Conservation (phyloP, 768 basidiomycete species). For the Suillus lakei region DNA sequence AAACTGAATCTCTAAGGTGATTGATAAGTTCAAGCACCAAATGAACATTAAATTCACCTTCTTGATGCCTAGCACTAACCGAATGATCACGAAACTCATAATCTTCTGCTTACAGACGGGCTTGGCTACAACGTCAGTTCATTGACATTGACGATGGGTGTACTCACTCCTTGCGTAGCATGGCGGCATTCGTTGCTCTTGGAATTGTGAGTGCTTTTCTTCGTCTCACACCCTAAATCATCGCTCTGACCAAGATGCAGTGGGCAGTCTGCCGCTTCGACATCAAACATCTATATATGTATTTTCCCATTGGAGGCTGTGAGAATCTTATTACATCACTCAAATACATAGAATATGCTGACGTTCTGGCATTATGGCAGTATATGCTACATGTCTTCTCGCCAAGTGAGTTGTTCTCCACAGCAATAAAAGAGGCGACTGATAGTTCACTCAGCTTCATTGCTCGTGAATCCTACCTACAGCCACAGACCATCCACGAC, state of each 20-base stretch:
- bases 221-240: not conserved
- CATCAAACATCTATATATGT: constrained; percentile 23
- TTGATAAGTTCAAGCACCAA: too few species aligned
- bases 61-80: constrained; percentile 14
- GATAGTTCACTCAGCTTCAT: constrained; percentile 22
- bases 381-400: constrained; percentile 34
- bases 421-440: not conserved
- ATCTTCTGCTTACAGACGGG: constrained; percentile 33
- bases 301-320: constrained; percentile 31
- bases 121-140: constrained; percentile 24
- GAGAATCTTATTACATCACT: not conserved
- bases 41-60: not conserved
- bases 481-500: not conserved
- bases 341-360: not conserved
- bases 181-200: constrained; percentile 17
- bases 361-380: constrained; percentile 12
- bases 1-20: too few species aligned
- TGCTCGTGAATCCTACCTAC: constrained; percentile 34
- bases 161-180: constrained; percentile 15
- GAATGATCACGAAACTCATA: constrained; percentile 20
- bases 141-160: not conserved
- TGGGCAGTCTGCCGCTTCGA: constrained; percentile 26
- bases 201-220: constrained; percentile 23
- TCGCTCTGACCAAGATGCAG: constrained; percentile 13
- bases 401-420: constrained; percentile 26